phyloP scores from a whole-genome alignment of 2,329 filamentous ascomycete genomes.

The Stemphylium lycopersici region DNA sequence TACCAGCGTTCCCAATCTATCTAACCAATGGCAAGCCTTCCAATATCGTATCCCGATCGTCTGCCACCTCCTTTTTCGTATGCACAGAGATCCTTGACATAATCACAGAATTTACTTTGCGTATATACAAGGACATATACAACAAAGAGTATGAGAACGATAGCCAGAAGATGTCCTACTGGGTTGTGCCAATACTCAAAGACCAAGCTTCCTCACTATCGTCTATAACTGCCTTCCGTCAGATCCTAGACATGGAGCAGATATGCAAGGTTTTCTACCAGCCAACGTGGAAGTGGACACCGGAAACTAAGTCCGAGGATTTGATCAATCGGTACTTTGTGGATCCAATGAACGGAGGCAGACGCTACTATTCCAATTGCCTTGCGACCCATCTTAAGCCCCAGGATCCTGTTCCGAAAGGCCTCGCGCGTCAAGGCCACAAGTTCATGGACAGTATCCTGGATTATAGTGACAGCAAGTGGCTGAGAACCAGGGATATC shows the following conservation, averaged over 20 bases:
- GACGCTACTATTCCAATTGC: slow-evolving; percentile 61
- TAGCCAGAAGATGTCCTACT: slow-evolving; percentile 75
- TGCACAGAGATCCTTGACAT: slow-evolving; percentile 55
- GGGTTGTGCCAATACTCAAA: slow-evolving; percentile 68
- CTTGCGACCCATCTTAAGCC: slow-evolving; percentile 63
- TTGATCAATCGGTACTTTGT: slow-evolving; percentile 60
- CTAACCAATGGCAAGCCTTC: slow-evolving; percentile 70
- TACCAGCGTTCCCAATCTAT: slow-evolving; percentile 75
- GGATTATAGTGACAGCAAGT: slow-evolving; percentile 82
- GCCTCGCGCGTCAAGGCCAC: slow-evolving; percentile 51
- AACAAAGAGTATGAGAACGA: slow-evolving; percentile 80
- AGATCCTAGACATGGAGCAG: slow-evolving; percentile 67
- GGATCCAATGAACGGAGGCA: slow-evolving; percentile 63
- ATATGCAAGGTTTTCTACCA: slow-evolving; percentile 51
- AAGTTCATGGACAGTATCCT: slow-evolving; percentile 66
- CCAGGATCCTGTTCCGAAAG: slow-evolving; percentile 67
- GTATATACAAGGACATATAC: slow-evolving; percentile 82
- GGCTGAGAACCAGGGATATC: slow-evolving; percentile 61
- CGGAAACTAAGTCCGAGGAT: slow-evolving; percentile 47
- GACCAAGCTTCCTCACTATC: background rate
- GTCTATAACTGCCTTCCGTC: slow-evolving; percentile 12
- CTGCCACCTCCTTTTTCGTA: slow-evolving; percentile 55
- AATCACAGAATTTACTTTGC: slow-evolving; percentile 75
- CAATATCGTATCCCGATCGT: slow-evolving; percentile 57
- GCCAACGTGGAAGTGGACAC: slow-evolving; percentile 55